Conservation (phyloP, 148 eudicot species). For the Spergularia bocconei region DNA sequence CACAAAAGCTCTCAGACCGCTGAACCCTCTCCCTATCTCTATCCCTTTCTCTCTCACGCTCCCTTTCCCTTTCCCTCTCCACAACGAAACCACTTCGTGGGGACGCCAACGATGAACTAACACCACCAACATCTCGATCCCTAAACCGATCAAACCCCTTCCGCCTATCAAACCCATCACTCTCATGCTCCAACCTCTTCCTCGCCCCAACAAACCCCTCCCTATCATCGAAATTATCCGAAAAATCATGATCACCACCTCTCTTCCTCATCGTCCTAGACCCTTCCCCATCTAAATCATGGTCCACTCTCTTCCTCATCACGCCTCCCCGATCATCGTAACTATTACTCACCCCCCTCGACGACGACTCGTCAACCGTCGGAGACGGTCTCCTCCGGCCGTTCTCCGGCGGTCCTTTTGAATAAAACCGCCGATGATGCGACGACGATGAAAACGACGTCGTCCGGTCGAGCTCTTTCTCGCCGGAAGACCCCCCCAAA, state of each 20-base stretch:
- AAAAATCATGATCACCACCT: conserved; percentile 24
- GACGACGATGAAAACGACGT: conserved; percentile 39
- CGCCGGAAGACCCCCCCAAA: conserved; percentile 30
- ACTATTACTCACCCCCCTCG: conserved; percentile 29
- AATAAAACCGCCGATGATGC: conserved; percentile 36
- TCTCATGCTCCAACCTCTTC: conserved; percentile 77
- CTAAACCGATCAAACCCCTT: conserved; percentile 66
- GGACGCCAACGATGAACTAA: conserved; percentile 50
- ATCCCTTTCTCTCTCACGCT: conserved; percentile 39
- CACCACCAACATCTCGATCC: conserved; percentile 50
- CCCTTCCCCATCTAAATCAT: conserved; percentile 51
- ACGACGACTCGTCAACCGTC: conserved; percentile 26
- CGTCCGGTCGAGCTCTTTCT: conserved; percentile 37
- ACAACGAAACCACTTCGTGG: conserved; percentile 61
- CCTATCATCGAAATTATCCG: conserved; percentile 50
- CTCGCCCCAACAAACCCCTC: conserved; percentile 48
- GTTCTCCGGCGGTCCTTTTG: conserved; percentile 29
- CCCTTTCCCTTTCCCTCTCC: conserved; percentile 40
- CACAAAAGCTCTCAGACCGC: conserved; percentile 79
- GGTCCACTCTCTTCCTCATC: conserved; percentile 37
- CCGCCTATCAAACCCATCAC: conserved; percentile 59
- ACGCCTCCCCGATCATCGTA: conserved; percentile 57
- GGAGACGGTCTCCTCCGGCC: conserved; percentile 30
- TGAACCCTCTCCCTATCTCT: conserved; percentile 58
- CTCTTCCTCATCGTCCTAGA: conserved; percentile 43